phyloP scores from a whole-genome alignment of 1,139 yeast species.

The Magnusiomyces paraingens region DNA sequence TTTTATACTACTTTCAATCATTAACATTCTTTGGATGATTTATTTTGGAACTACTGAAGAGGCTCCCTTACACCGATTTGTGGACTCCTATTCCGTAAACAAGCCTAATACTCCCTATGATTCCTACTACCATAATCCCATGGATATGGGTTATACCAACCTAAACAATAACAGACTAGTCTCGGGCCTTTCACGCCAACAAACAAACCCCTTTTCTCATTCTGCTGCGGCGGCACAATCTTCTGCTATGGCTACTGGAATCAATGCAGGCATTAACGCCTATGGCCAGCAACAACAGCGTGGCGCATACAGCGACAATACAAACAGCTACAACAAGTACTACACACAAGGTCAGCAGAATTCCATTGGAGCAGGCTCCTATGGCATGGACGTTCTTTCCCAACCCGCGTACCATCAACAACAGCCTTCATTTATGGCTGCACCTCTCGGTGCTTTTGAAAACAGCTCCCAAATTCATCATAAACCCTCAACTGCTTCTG shows the following conservation, averaged over 20 bases:
- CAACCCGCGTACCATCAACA: not conserved
- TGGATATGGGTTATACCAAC: not conserved
- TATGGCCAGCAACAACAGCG: slow-evolving; percentile 1
- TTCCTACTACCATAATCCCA: not conserved
- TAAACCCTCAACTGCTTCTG: slow-evolving; percentile 1
- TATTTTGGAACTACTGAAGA: slow-evolving; percentile 57
- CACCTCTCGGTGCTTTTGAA: slow-evolving; percentile 53
- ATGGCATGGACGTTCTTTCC: not conserved
- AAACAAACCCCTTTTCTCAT: slow-evolving; percentile 3
- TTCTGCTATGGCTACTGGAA: too few relatives aligned
- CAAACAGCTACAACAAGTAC: not conserved
- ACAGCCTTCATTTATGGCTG: slow-evolving; percentile 35
- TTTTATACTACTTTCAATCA: slow-evolving; percentile 70
- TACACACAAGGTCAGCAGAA: too few relatives aligned
- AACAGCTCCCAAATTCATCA: slow-evolving; percentile 34
- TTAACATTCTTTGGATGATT: slow-evolving; percentile 69
- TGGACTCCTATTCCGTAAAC: slow-evolving; percentile 58
- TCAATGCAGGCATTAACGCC: not conserved
- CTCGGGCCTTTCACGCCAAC: not conserved
- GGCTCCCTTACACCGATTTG: slow-evolving; percentile 67
- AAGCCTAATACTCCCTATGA: slow-evolving; percentile 16
- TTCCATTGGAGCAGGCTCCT: too few relatives aligned
- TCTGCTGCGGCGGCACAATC: too few relatives aligned
- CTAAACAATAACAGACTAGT: not conserved
- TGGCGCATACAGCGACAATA: not conserved